Evolutionary conservation across 768 basidiomycete genomes (phyloP).

Genomic region (Tulasnella sp.): DNA sequence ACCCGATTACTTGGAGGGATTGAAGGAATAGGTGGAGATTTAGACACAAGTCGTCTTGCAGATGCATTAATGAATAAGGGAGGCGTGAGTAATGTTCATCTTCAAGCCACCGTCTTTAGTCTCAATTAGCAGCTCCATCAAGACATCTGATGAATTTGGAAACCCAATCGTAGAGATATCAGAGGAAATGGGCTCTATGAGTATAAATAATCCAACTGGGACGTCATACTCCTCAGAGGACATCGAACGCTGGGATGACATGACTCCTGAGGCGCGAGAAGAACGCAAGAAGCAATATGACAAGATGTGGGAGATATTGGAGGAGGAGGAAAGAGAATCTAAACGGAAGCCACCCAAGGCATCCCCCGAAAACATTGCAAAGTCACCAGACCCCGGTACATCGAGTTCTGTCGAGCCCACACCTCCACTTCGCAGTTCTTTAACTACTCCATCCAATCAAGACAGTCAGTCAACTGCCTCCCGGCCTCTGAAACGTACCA

Average conservation of each 20-base stretch:
- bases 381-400: not conserved
- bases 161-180: not conserved
- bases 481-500: not conserved
- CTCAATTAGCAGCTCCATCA: not conserved
- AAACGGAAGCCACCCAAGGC: too few species aligned
- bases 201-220: not conserved
- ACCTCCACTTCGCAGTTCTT: not conserved
- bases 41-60: too few species aligned
- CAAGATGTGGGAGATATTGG: conserved; percentile 1
- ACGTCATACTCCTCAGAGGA: not conserved
- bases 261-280: conserved; percentile 2
- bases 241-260: conserved; percentile 4
- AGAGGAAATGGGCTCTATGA: not conserved
- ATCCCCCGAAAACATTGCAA: conserved; percentile 1
- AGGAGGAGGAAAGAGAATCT: conserved; percentile 1
- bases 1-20: conserved; percentile 5
- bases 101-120: not conserved
- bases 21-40: not conserved
- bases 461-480: not conserved
- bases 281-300: not conserved
- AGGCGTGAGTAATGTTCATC: too few species aligned
- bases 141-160: not conserved
- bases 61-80: too few species aligned
- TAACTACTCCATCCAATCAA: not conserved
- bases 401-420: not conserved